Conservation (phyloP, 2,329 filamentous ascomycete species). For the Colletotrichum lupini region DNA sequence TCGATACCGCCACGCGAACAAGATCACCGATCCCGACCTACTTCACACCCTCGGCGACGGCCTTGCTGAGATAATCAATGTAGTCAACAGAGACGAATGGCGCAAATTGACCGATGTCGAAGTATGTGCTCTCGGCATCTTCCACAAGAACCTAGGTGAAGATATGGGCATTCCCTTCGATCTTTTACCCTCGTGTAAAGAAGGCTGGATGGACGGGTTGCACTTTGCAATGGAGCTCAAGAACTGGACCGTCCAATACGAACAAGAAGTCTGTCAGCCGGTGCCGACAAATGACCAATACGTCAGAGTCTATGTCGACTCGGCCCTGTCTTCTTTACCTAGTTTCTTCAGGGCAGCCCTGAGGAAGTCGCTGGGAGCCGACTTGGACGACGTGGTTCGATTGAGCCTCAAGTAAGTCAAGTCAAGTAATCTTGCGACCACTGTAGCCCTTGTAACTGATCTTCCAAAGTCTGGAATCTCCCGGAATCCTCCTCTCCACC, state of each 20-base stretch:
- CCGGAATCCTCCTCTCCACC: not conserved
- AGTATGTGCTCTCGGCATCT: conserved; percentile 64
- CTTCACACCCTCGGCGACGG: conserved; percentile 73
- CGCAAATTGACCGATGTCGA: conserved; percentile 64
- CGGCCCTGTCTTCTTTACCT: conserved; percentile 44
- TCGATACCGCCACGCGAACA: conserved; percentile 66
- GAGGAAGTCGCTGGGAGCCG: conserved; percentile 27
- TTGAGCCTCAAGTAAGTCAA: conserved; percentile 24
- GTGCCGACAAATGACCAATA: conserved; percentile 48
- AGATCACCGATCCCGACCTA: conserved; percentile 72
- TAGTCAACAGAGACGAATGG: conserved; percentile 68
- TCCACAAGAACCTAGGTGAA: conserved; percentile 68
- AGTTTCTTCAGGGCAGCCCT: conserved; percentile 23
- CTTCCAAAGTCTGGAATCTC: conserved; percentile 8
- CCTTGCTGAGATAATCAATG: conserved; percentile 64
- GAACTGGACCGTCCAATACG: conserved; percentile 62
- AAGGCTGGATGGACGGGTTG: conserved; percentile 60
- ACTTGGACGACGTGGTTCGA: conserved; percentile 35
- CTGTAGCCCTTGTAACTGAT: not conserved
- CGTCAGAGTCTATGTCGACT: conserved; percentile 41
- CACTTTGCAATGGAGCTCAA: conserved; percentile 63
- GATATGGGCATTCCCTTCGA: conserved; percentile 63
- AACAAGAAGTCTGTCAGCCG: conserved; percentile 47
- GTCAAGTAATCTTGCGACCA: too few species aligned
- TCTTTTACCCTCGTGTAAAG: conserved; percentile 50